A percentile compares a stretch with the other conserved stretches of the same genome.
phyloP scores from a whole-genome alignment of 768 basidiomycete genomes.

The Brasilioporus rufonigricans region DNA sequence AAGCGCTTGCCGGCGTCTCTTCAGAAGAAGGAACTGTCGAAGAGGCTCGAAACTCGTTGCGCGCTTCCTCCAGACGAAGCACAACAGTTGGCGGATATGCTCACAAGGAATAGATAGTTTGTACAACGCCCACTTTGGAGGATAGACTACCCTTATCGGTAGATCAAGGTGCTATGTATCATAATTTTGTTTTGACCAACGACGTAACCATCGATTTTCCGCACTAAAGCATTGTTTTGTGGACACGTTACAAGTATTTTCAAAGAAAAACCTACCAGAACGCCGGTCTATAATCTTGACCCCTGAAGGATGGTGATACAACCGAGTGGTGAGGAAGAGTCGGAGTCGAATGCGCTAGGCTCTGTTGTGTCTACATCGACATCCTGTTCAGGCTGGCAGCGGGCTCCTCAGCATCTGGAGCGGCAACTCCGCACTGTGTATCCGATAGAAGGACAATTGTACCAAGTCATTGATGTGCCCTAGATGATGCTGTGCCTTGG shows the following conservation, averaged over 20 bases:
- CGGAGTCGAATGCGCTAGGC: slow-evolving; percentile 10
- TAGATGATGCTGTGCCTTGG: slow-evolving; percentile 48
- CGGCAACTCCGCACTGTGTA: background rate
- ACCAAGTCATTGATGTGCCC: slow-evolving; percentile 14
- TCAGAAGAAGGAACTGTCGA: background rate
- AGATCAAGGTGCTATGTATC: too few relatives aligned
- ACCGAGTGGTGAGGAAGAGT: slow-evolving; percentile 18
- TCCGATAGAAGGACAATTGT: background rate
- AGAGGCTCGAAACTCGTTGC: background rate
- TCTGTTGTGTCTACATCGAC: slow-evolving; percentile 8
- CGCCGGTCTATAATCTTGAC: too few relatives aligned
- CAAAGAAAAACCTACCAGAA: too few relatives aligned
- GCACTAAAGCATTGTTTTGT: too few relatives aligned
- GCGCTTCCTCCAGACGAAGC: background rate
- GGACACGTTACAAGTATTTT: too few relatives aligned
- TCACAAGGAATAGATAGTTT: background rate
- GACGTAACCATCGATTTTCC: too few relatives aligned
- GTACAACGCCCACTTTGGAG: background rate
- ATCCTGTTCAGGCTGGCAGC: slow-evolving; percentile 1
- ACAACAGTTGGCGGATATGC: background rate
- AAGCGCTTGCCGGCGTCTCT: background rate
- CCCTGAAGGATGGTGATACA: slow-evolving; percentile 21
- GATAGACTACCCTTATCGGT: too few relatives aligned
- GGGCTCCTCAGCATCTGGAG: slow-evolving; percentile 3
- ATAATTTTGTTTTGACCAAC: too few relatives aligned